Conservation (phyloP, 2,329 filamentous ascomycete genomes). For the Paraphaeosphaeria minitans region DNA sequence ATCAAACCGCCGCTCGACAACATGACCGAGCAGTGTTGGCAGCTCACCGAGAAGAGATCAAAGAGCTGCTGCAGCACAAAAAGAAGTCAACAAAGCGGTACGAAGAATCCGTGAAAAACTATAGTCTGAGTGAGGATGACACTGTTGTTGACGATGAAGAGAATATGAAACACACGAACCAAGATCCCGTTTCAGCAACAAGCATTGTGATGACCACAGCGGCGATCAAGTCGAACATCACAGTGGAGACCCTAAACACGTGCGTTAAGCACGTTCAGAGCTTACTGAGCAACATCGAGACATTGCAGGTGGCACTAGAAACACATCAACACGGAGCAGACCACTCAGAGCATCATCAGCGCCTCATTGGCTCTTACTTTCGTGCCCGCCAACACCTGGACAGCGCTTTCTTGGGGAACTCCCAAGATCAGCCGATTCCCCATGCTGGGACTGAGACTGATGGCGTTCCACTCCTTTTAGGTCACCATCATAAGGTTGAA, state of each 20-base stretch:
- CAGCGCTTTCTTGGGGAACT: constrained; percentile 36
- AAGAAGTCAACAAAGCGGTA: constrained; percentile 31
- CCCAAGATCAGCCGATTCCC: too few species aligned
- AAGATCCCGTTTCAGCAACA: not conserved
- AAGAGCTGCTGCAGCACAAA: constrained; percentile 26
- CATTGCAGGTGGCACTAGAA: constrained; percentile 36
- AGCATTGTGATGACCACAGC: constrained; percentile 14
- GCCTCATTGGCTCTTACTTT: constrained; percentile 34
- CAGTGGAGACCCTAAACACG: constrained; percentile 22
- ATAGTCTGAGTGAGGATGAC: constrained; percentile 26
- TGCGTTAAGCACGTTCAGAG: constrained; percentile 32
- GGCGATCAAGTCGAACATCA: constrained; percentile 28
- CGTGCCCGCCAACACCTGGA: constrained; percentile 38
- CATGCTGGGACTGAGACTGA: too few species aligned
- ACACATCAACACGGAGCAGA: constrained; percentile 48
- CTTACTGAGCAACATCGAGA: constrained; percentile 30
- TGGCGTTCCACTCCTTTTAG: too few species aligned
- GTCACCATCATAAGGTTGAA: too few species aligned
- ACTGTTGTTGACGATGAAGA: constrained; percentile 21
- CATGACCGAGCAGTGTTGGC: constrained; percentile 31
- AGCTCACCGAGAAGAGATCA: constrained; percentile 34
- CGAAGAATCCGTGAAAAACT: constrained; percentile 29
- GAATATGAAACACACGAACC: constrained; percentile 3
- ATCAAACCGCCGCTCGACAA: constrained; percentile 32
- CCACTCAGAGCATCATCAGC: constrained; percentile 32